Conservation (phyloP, 1,139 yeast species). For the Scheffersomyces illinoinensis region DNA sequence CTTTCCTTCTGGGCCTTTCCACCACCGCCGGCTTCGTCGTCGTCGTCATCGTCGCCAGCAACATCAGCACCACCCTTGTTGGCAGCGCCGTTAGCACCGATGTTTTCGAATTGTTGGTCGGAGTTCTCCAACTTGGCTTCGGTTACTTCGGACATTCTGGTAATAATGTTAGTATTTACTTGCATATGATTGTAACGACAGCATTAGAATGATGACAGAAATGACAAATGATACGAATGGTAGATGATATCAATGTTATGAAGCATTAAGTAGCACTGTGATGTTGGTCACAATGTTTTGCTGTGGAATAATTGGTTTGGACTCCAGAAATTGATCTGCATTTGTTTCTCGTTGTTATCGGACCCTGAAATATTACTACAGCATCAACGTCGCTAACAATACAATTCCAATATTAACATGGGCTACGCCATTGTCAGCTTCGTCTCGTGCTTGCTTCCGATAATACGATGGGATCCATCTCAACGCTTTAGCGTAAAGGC, state of each 20-base stretch:
- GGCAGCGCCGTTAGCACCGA: constrained; percentile 18
- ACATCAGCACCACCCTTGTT: constrained; percentile 25
- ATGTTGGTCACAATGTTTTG: too few species aligned
- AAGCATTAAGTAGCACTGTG: too few species aligned
- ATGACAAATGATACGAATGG: neutral
- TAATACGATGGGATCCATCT: neutral
- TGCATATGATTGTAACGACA: neutral
- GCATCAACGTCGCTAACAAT: neutral
- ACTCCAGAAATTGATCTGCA: too few species aligned
- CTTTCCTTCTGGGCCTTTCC: constrained; percentile 72
- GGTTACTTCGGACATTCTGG: constrained; percentile 38
- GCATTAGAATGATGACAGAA: too few species aligned
- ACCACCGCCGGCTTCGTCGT: constrained; percentile 60
- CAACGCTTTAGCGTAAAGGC: neutral
- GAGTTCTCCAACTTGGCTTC: constrained; percentile 40
- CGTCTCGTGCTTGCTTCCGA: neutral
- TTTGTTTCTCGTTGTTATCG: neutral
- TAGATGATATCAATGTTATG: neutral
- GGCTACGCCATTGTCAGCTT: neutral
- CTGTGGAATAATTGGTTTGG: too few species aligned
- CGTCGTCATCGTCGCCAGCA: constrained; percentile 58
- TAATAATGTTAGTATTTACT: constrained; percentile 6
- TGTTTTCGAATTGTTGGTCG: constrained; percentile 30
- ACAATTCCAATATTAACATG: neutral
- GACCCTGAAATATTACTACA: neutral